These are phyloP conservation scores for Uronychia setigera DNA, from an alignment of 73 alveolate species.

Conservation along the genomic window DNA sequence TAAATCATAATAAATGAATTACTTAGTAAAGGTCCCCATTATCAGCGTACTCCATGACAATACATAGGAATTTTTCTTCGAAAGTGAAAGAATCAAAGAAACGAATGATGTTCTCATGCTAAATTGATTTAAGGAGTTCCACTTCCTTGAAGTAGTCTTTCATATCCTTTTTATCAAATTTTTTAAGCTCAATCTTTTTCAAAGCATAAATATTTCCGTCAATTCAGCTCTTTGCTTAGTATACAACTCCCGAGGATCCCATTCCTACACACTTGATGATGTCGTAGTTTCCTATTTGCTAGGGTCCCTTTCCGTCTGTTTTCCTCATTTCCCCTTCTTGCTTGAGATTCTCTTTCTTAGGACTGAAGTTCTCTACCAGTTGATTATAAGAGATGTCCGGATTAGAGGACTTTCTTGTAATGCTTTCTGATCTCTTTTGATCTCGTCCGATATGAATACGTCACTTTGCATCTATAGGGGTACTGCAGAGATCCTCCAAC, in stretches of 20 bases:
- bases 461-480: too few relatives aligned
- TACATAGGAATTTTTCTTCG: constrained; percentile 16
- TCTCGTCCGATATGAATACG: too few relatives aligned
- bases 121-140: constrained; percentile 17
- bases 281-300: not conserved
- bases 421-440: too few relatives aligned
- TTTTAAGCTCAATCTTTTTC: constrained; percentile 17
- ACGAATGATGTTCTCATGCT: constrained; percentile 37
- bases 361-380: too few relatives aligned
- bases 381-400: too few relatives aligned
- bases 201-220: constrained; percentile 19
- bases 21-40: constrained; percentile 53
- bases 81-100: constrained; percentile 31
- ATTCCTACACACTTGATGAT: constrained; percentile 8
- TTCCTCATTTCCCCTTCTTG: too few relatives aligned
- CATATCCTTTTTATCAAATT: constrained; percentile 17
- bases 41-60: constrained; percentile 68
- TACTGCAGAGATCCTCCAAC: too few relatives aligned
- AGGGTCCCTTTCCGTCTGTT: too few relatives aligned
- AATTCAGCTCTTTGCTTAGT: not conserved
- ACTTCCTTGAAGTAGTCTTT: constrained; percentile 39
- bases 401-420: too few relatives aligned
- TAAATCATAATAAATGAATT: not conserved
- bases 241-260: constrained; percentile 45
- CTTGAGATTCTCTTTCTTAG: too few relatives aligned